A percentile compares a stretch with the other conserved stretches of the same genome.
Conservation (phyloP, 345 rosid genomes). For the Eucalyptus tenuipes region DNA sequence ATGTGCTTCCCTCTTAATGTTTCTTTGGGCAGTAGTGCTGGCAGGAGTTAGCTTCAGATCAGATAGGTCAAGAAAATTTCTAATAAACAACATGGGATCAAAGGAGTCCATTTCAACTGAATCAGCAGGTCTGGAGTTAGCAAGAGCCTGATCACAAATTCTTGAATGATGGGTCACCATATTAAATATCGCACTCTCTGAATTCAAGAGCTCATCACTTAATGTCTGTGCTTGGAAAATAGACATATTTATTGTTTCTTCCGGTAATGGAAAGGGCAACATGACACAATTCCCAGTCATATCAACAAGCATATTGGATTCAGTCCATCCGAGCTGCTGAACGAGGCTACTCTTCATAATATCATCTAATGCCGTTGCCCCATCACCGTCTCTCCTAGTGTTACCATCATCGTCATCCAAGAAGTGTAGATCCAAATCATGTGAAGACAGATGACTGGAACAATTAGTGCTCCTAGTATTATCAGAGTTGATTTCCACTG, state of each 20-base stretch:
- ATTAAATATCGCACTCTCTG: background rate
- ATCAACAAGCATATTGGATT: background rate
- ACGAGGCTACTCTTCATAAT: background rate
- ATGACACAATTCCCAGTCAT: background rate
- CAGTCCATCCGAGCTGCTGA: background rate
- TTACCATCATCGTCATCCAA: background rate
- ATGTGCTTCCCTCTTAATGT: background rate
- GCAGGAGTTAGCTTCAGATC: constrained; percentile 1
- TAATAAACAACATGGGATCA: constrained; percentile 5
- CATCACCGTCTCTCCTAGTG: background rate
- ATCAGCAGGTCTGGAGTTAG: background rate
- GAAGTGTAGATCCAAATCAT: background rate
- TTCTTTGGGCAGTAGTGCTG: constrained; percentile 3
- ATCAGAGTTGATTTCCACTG: background rate
- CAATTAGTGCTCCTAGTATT: background rate
- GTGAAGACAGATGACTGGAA: background rate
- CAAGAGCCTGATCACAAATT: background rate
- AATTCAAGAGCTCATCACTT: background rate
- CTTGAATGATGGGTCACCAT: constrained; percentile 1
- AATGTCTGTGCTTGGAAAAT: background rate
- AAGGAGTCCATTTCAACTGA: constrained; percentile 1
- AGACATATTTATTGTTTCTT: background rate
- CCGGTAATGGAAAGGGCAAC: background rate
- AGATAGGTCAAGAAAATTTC: constrained; percentile 7
- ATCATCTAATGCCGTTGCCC: constrained; percentile 1